phyloP scores from a whole-genome alignment of 306 rosid genomes.

The Bauhinia variegata region DNA sequence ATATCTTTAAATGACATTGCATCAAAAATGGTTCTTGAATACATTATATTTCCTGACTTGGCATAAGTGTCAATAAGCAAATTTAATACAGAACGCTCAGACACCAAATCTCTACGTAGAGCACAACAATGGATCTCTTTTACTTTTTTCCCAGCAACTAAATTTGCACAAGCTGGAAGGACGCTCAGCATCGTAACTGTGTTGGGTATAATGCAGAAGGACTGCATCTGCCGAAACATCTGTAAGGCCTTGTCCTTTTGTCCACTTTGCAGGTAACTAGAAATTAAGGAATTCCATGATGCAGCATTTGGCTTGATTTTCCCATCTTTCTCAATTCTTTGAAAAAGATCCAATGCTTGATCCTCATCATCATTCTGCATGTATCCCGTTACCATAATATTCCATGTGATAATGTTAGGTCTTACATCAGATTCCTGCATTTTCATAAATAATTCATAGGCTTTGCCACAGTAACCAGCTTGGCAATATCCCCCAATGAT shows the following conservation, averaged over 20 bases:
- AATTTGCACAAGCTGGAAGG: constrained; percentile 74
- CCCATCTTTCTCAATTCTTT: constrained; percentile 75
- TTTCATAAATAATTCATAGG: constrained; percentile 76
- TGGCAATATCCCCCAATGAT: constrained; percentile 90
- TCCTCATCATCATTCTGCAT: constrained; percentile 82
- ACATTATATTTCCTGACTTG: constrained; percentile 73
- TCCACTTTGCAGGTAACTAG: constrained; percentile 77
- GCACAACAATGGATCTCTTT: constrained; percentile 85
- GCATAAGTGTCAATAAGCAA: constrained; percentile 77
- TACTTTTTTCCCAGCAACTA: constrained; percentile 64
- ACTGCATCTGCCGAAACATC: constrained; percentile 83
- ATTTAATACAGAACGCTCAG: constrained; percentile 66
- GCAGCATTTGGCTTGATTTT: constrained; percentile 72
- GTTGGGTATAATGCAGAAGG: constrained; percentile 58
- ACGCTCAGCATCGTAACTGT: constrained; percentile 74
- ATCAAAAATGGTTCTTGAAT: constrained; percentile 67
- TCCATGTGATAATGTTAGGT: constrained; percentile 84
- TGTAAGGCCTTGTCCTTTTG: constrained; percentile 72
- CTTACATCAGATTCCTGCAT: constrained; percentile 77
- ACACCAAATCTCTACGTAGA: constrained; percentile 63
- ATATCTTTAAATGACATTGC: constrained; percentile 69
- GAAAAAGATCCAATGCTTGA: constrained; percentile 78
- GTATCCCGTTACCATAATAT: constrained; percentile 84
- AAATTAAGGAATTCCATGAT: constrained; percentile 85
- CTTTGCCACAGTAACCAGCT: constrained; percentile 86